Conservation (phyloP, 2,329 filamentous ascomycete species). For the Neurospora sp. region DNA sequence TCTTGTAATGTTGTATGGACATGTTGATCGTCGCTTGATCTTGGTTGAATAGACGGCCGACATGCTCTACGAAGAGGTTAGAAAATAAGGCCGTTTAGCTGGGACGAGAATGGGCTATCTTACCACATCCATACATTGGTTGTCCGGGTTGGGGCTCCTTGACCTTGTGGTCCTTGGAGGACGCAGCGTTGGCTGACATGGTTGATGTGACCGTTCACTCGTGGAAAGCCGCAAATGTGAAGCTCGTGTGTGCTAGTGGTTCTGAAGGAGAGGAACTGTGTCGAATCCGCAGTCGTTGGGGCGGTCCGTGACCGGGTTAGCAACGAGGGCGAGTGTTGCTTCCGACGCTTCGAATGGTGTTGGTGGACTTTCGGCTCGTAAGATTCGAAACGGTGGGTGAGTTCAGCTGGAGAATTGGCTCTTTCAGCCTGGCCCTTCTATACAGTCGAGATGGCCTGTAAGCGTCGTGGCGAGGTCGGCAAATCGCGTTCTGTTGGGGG, state of each 20-base stretch:
- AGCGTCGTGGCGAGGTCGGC: background rate
- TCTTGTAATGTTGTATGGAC: slow-evolving; percentile 62
- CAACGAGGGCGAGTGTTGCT: background rate
- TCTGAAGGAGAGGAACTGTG: background rate
- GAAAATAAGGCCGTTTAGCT: slow-evolving; percentile 14
- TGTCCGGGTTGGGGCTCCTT: slow-evolving; percentile 49
- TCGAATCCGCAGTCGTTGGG: background rate
- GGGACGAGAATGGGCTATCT: slow-evolving; percentile 17
- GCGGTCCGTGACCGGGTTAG: background rate
- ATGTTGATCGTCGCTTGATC: slow-evolving; percentile 56
- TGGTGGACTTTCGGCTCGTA: background rate
- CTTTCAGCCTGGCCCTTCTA: background rate
- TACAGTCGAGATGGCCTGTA: background rate
- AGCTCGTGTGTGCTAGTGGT: background rate
- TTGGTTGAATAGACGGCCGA: slow-evolving; percentile 55
- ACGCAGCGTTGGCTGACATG: slow-evolving; percentile 39
- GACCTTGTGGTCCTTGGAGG: slow-evolving; percentile 48
- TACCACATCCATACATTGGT: slow-evolving; percentile 57
- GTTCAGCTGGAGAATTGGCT: background rate
- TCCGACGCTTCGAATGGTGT: background rate
- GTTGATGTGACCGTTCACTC: slow-evolving; percentile 2
- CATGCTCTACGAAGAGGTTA: slow-evolving; percentile 50
- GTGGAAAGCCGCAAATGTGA: background rate
- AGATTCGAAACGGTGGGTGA: background rate
- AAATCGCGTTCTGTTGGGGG: background rate